Base-by-base conservation (phyloP, 176 grass and related monocot species). In the Bothriochloa decipiens region DNA sequence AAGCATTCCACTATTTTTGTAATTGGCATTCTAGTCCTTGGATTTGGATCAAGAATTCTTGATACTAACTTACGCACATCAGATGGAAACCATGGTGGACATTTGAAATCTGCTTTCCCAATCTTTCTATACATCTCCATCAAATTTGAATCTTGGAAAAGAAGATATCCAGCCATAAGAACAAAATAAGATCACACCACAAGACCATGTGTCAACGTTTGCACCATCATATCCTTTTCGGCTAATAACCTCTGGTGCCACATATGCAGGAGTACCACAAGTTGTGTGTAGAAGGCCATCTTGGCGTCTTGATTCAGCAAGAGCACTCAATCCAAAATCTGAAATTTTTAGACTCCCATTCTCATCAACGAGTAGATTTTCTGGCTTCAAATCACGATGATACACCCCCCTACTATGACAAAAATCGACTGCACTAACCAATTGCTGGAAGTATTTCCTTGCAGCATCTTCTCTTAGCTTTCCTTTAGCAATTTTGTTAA, bases 341-440 rank as follows among this genome's bases (percentile, higher is more conserved):
- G 90, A 86, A 25, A 91, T 84, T 72, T 91, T 88, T 28, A 91
- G 47, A 62, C 88, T 85, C 27, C 73, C 90, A 83, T 88, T 76
- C 35, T 83, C 82, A 45, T 91, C 82, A 46, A 91, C 66, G 3
- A 91, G 90, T 68, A 91, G 29, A 33, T 91, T 88, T 82, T 91
- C 90, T 61, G 78, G 86, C 74, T 91, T 91, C 49, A 91, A 11
- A 71, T 91, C 90, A 61, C 90, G 86, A 80, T 91, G 90, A 46
- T 86, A 88, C 39, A 91, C 90, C 52, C 90, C 86, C 60, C 90
- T 82, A 53, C 90, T 85, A 45, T 91, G 90, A 62, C 90, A 91
- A 68, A 82, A 86, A 88, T 91, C 90, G 29, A 91, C 90, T 1
- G 90, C 90, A 68, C 80, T 86, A 36, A 88, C 75, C 18, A 88